Evolutionary conservation across 768 basidiomycete species (phyloP), one percentile per base, ranked within the genome.

Genomic region (Rhizopogon vulgaris): DNA sequence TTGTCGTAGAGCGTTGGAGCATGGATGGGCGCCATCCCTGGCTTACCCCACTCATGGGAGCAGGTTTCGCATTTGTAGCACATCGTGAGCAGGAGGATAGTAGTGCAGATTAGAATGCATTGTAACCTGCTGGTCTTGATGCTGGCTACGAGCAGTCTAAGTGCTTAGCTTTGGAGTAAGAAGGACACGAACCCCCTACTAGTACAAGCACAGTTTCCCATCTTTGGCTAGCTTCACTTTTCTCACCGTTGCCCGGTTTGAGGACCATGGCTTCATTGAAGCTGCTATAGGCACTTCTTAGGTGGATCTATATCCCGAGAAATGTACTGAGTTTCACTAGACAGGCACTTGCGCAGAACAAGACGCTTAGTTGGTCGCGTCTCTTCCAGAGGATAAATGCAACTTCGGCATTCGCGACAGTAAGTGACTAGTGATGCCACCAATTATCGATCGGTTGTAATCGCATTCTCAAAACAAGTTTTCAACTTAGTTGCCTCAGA

Each of bases 271-370:
- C 78, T 70, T 63, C 74, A 14, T 58, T 88, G 30, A 75, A 69
- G 14, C 80, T 87, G 32, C 86, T 88, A 2, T 85, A 90, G 60
- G 62, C 76, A 27, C 69, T 87, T 3, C 84, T 82, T 9, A 60
- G 65, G 30, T 90, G 87, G 87, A 74, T 75, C 18, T 86, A 90
- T 59, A 71, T 79, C 15, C 71, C 79, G 0, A n/a, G 79, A 82
- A 51, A 85, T 24, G 76, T 91, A 47, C 64, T 73, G 14, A 66
- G 63, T 30, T 65, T 84, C 32, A 82, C 81, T 48, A 80, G 84
- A 49, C 72, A 79, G 48, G 70, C 77, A 30, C 83, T 90, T 56
- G 76, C 73, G 14, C 71, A 74, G 47, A 75, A 84, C 64, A 79
- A 79, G 42, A 71, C 69, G 12, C 61, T 77, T 27, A 73, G 74